Evolutionary conservation across 179 eudicot species (phyloP).

Genomic region (Carnegiea gigantea): DNA sequence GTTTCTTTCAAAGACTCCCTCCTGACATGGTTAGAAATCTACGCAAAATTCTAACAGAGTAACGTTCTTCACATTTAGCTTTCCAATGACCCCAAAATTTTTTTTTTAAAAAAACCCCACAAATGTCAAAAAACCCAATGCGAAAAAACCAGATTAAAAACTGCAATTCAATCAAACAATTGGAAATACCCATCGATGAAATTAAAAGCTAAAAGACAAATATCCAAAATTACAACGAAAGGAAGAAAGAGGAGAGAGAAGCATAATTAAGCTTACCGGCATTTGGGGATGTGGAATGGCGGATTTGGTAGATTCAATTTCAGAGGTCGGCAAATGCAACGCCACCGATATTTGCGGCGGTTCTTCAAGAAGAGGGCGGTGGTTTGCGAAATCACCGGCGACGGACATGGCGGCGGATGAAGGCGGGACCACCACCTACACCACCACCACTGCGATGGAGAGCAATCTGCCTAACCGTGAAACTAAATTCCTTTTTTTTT

Average conservation of each 20-base stretch:
- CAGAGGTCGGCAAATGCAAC: slow-evolving; percentile 4
- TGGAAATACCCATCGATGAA: not conserved
- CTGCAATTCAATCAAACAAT: not conserved
- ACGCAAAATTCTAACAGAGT: too few species aligned
- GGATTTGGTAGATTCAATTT: not conserved
- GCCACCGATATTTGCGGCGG: not conserved
- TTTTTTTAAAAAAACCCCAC: too few species aligned
- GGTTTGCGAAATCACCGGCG: slow-evolving; percentile 16
- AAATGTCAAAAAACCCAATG: too few species aligned
- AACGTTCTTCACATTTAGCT: too few species aligned
- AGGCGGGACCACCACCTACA: slow-evolving; percentile 1
- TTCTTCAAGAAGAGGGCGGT: slow-evolving; percentile 9
- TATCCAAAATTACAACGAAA: too few species aligned
- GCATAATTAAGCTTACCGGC: slow-evolving; percentile 1
- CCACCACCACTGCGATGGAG: not conserved
- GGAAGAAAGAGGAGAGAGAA: not conserved
- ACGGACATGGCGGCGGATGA: slow-evolving; percentile 31
- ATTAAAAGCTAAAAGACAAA: not conserved
- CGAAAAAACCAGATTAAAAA: too few species aligned
- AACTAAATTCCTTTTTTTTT: not conserved
- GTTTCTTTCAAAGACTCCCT: too few species aligned
- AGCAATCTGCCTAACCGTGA: not conserved
- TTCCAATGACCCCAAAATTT: too few species aligned
- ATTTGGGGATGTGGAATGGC: not conserved
- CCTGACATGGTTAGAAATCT: too few species aligned